These are phyloP conservation scores for Trypanosoma avium DNA, from an alignment of 208 protist genomes.

Conservation along the genomic window DNA sequence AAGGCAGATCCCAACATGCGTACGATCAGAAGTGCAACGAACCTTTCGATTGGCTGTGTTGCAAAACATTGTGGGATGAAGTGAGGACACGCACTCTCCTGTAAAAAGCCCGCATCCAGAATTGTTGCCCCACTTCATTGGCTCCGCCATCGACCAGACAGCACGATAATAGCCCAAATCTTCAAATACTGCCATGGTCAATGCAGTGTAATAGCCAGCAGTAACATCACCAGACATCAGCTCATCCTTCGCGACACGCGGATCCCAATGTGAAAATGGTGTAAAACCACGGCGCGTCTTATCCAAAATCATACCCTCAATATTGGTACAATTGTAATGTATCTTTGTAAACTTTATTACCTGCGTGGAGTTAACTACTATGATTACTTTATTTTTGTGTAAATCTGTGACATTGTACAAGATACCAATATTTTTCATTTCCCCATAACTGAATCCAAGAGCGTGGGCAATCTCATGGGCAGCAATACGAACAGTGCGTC, in stretches of 20 bases:
- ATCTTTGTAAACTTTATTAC: no score
- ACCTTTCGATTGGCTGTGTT: no score
- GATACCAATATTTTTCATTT: conserved; percentile 4
- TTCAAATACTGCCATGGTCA: conserved; percentile 37
- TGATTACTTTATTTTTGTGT: neutral
- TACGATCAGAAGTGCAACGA: no score
- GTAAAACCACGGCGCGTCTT: conserved; percentile 24
- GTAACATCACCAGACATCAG: conserved; percentile 28
- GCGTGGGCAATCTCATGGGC: conserved; percentile 44
- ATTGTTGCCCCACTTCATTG: conserved; percentile 30
- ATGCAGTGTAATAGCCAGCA: conserved; percentile 27
- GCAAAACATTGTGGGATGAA: conserved; percentile 37
- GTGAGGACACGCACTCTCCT: conserved; percentile 25
- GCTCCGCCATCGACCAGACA: conserved; percentile 30
- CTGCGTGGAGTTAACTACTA: conserved; percentile 13
- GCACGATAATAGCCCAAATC: conserved; percentile 36
- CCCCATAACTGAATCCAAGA: conserved; percentile 27
- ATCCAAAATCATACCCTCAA: conserved; percentile 37
- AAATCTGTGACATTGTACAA: neutral
- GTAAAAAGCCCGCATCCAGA: conserved; percentile 28
- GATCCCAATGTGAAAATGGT: conserved; percentile 32
- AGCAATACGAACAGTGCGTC: conserved; percentile 16
- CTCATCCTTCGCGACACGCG: conserved; percentile 31
- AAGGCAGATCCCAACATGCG: no score
- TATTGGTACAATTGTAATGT: no score